These are phyloP conservation scores for Candida tropicalis DNA, from an alignment of 1,139 yeast genomes.

Conservation along the genomic window DNA sequence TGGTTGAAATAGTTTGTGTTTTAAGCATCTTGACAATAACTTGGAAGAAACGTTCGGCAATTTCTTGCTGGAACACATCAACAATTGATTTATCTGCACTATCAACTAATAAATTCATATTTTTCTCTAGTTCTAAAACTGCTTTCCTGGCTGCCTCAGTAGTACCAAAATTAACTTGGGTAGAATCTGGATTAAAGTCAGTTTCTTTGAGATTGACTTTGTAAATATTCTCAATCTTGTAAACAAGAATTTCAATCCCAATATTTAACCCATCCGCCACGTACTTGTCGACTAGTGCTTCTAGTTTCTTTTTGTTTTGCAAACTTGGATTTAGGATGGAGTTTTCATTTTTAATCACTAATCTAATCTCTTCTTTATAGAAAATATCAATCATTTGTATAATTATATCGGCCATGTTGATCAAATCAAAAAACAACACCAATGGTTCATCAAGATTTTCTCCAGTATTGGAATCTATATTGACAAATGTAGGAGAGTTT, in stretches of 20 bases:
- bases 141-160: slow-evolving; percentile 70
- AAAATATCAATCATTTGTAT: slow-evolving; percentile 92
- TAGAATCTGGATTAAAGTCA: slow-evolving; percentile 36
- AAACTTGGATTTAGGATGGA: slow-evolving; percentile 81
- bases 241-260: slow-evolving; percentile 85
- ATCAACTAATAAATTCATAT: slow-evolving; percentile 73
- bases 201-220: slow-evolving; percentile 26
- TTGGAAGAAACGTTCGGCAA: slow-evolving; percentile 84
- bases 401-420: slow-evolving; percentile 88
- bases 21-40: slow-evolving; percentile 72
- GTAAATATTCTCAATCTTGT: slow-evolving; percentile 59
- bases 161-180: slow-evolving; percentile 46
- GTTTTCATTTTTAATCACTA: slow-evolving; percentile 64
- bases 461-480: slow-evolving; percentile 12
- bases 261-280: slow-evolving; percentile 92
- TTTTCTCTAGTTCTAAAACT: slow-evolving; percentile 66
- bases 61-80: slow-evolving; percentile 92
- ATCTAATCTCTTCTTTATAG: slow-evolving; percentile 79
- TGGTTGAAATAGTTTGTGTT: slow-evolving; percentile 69
- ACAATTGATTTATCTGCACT: slow-evolving; percentile 86
- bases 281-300: slow-evolving; percentile 76
- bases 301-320: slow-evolving; percentile 79
- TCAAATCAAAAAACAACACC: slow-evolving; percentile 83
- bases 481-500: slow-evolving; percentile 21
- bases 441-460: slow-evolving; percentile 69